These are phyloP conservation scores for Saccharomycopsis sp. DNA, from an alignment of 805 yeast genomes.

Conservation along the genomic window DNA sequence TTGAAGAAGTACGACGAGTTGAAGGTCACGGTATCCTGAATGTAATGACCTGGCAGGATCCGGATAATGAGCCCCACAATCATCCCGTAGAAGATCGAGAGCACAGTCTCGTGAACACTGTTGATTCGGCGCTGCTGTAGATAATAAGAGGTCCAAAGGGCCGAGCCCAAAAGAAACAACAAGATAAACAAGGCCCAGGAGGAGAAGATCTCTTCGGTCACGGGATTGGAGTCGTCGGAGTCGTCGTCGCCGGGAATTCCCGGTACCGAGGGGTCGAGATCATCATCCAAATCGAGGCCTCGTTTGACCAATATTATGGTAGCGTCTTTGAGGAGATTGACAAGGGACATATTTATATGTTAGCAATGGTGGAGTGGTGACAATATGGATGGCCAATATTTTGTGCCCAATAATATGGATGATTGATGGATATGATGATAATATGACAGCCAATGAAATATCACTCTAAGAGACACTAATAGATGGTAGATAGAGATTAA, in stretches of 20 bases:
- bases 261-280: conserved; percentile 30
- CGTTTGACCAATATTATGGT: conserved; percentile 4
- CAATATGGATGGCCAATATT: too few relatives aligned
- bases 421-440: too few relatives aligned
- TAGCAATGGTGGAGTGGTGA: too few relatives aligned
- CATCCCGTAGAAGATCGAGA: conserved; percentile 96
- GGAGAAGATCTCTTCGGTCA: conserved; percentile 89
- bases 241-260: conserved; percentile 51
- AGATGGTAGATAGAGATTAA: too few relatives aligned
- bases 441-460: too few relatives aligned
- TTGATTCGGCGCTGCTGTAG: conserved; percentile 85
- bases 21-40: conserved; percentile 91
- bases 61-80: conserved; percentile 87
- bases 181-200: conserved; percentile 96
- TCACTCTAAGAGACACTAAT: too few relatives aligned
- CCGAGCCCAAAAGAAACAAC: conserved; percentile 70
- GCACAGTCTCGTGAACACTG: conserved; percentile 95
- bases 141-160: conserved; percentile 92
- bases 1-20: conserved; percentile 93
- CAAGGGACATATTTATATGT: conserved; percentile 7
- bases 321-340: conserved; percentile 5
- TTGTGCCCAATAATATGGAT: too few relatives aligned
- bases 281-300: conserved; percentile 23
- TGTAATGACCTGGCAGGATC: conserved; percentile 91
- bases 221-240: conserved; percentile 61